Evolutionary conservation across 2,329 filamentous ascomycete species (phyloP).

Genomic region (Diplodia corticola): DNA sequence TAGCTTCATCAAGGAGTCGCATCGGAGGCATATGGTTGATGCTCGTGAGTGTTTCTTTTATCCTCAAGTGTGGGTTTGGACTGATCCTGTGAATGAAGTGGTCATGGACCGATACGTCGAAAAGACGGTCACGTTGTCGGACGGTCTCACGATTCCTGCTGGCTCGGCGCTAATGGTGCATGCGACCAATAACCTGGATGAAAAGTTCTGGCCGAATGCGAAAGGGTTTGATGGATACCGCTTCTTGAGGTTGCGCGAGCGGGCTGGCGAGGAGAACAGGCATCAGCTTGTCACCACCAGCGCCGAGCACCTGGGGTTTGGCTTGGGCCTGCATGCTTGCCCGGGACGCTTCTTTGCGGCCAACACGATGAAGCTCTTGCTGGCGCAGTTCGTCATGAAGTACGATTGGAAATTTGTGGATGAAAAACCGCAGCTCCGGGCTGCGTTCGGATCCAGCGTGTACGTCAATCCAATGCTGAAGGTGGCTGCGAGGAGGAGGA

Average conservation of each 20-base stretch:
- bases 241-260: slow-evolving; percentile 20
- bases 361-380: slow-evolving; percentile 38
- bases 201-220: background rate
- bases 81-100: background rate
- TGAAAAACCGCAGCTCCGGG: background rate
- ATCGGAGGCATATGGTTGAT: slow-evolving; percentile 11
- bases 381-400: slow-evolving; percentile 25
- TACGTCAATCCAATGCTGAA: slow-evolving; percentile 3
- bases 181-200: slow-evolving; percentile 2
- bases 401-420: slow-evolving; percentile 14
- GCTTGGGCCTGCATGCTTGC: slow-evolving; percentile 36
- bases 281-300: slow-evolving; percentile 21
- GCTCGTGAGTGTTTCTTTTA: background rate
- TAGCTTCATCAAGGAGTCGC: slow-evolving; percentile 26
- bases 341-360: slow-evolving; percentile 37
- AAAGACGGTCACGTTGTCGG: background rate
- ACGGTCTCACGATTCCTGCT: background rate
- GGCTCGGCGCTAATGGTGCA: background rate
- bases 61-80: too few species aligned
- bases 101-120: slow-evolving; percentile 6
- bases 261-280: slow-evolving; percentile 28
- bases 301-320: slow-evolving; percentile 28
- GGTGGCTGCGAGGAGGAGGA: background rate
- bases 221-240: background rate
- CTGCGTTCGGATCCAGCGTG: slow-evolving; percentile 2